Base-by-base conservation (phyloP, 345 rosid species). In the Hibiscus trionum region DNA sequence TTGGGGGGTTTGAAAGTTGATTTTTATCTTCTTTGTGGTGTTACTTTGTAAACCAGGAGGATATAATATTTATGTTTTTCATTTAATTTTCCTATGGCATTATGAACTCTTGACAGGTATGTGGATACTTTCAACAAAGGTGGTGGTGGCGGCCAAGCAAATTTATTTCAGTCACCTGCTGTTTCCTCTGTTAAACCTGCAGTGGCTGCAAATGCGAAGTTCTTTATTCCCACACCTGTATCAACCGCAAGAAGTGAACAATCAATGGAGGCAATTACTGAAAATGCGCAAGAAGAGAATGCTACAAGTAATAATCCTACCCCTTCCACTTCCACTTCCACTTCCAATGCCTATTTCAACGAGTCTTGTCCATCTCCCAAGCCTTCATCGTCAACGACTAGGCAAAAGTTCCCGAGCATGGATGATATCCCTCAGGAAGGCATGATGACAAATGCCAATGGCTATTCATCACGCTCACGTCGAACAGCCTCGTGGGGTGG, bases 91-190 rank as follows among this genome's bases (percentile, higher is more conserved):
- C 44, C 27, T 50, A 68, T 29, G 59, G 10, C 19, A 52, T 68
- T 50, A 52, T 68, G 64, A 59, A 17, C 39, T 74, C 67, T 60
- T 68, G 73, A 74, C 88, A 87, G 95, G 86, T 92, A 87, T 58
- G 97, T 90, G 46, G 97, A 89, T 83, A 91, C 97, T 75, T 92
- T 76, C 83, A 87, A 84, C 86, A 79, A 89, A 78, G 84, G 92
- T 19, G 82, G 84, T 72, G 86, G 83, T 72, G 87, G 80, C 70
- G 83, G 66, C 77, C 76, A 86, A 0, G 85, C 84, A 71, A 91
- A 84, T 66, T 63, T 73, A 57, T 93, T 86, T 80, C 93, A 86
- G 76, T 87, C 99, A 59, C 87, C 95, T 15, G 61, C 88, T 39
- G 73, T 78, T 66, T 87, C 93, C 70, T 76, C 91, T 17, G 86